A percentile compares a stretch with the other conserved stretches of the same genome.
These are phyloP conservation scores for Psilocybe sp. DNA, from an alignment of 768 basidiomycete genomes.

Conservation along the genomic window DNA sequence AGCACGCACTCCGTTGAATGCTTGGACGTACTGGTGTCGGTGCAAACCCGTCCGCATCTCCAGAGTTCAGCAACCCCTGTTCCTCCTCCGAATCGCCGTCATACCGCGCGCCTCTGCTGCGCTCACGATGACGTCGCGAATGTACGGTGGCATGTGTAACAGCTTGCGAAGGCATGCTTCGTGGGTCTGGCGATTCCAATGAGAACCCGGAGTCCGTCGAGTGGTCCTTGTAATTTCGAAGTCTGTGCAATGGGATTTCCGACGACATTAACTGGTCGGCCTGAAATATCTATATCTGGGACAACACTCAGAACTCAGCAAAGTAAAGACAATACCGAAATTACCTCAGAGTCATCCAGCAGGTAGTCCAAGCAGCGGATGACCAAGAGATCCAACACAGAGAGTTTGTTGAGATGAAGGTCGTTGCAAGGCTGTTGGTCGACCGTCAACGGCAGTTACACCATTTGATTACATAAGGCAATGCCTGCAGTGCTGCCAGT, in stretches of 20 bases:
- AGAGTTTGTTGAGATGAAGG: too few species aligned
- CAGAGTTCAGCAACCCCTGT: slow-evolving; percentile 15
- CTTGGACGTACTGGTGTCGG: not conserved
- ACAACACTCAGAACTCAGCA: not conserved
- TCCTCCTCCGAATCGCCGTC: slow-evolving; percentile 61
- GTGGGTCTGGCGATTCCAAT: slow-evolving; percentile 13
- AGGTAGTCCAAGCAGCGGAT: not conserved
- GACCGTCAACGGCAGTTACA: too few species aligned
- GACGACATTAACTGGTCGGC: slow-evolving; percentile 42
- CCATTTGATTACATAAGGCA: too few species aligned
- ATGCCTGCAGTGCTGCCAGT: too few species aligned
- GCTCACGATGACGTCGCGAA: slow-evolving; percentile 23
- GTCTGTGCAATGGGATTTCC: slow-evolving; percentile 68
- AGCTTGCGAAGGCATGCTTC: slow-evolving; percentile 21
- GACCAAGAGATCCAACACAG: too few species aligned
- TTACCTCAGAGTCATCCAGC: not conserved
- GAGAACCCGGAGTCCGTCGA: slow-evolving; percentile 16
- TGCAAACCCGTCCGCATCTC: slow-evolving; percentile 13
- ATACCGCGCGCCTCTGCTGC: slow-evolving; percentile 49
- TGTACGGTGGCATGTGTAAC: slow-evolving; percentile 24
- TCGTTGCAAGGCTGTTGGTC: too few species aligned
- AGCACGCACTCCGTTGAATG: not conserved
- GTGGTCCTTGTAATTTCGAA: slow-evolving; percentile 46
- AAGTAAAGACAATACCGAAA: not conserved
- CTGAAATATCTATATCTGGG: not conserved